Evolutionary conservation across 1,139 yeast genomes (phyloP), one percentile per base, ranked within the genome.

Genomic region (Taphrina wiesneri): DNA sequence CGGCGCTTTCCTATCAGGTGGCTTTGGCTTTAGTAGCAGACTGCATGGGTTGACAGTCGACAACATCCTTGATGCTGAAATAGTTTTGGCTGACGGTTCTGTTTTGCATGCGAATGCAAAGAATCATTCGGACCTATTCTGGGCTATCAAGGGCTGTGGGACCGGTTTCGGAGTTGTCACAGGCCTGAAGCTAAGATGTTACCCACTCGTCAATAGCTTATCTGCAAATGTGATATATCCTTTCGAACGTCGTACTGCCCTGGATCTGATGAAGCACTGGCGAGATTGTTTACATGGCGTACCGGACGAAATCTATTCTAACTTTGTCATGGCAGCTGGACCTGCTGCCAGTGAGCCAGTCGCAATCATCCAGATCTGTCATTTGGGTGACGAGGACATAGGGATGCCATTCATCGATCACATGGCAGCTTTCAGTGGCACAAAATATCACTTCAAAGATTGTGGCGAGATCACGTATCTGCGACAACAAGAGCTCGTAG

Each of bases 281-380:
- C 30, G 59, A 17, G 49, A 54, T 19, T 54, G 49, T 26, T 21
- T 54, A 34, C 23, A 9, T 3, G 59, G 39, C 2, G 59, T 36
- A 5, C 59, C 59, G 19, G 36, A 54, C 21, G 59, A 54, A 26
- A 11, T 54, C 1, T 54, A 54, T 19, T 54, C 59, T 6, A 54
- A 54, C 23, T 54, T 54, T 17, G 59, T 54, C 13, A 54, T 54
- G 26, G 59, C 59, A 17, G 59, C 59, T 17, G 59, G 59, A 15
- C 59, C 59, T 19, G n/a, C 36, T 9, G 59, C 59, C 25, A 39
- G 26, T 17, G 59, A 32, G 26, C 36, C 59, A 9, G 49, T 54
- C n/a, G 59, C 36, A 1, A 54, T 54, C 11, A 7, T 54, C 11
- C 59, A 54, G 47, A n/a, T 54, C 19, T 54, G 59, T 41, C 59